phyloP scores from a whole-genome alignment of 1,284 basidiomycete genomes.

The Cryptococcus hybrid region DNA sequence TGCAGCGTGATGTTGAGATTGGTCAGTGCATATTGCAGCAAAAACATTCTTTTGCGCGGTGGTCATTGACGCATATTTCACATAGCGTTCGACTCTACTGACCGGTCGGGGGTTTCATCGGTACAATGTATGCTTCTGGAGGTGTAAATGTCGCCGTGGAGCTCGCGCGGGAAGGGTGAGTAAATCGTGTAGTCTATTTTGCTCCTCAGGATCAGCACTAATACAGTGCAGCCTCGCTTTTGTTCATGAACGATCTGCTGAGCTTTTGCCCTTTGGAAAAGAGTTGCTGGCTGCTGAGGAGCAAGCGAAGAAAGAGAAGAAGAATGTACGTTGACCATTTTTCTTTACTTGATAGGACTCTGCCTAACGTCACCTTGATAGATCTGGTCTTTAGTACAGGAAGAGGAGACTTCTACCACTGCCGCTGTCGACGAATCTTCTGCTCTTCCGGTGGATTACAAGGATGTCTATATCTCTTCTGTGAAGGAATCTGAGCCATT shows the following conservation, averaged over 20 bases:
- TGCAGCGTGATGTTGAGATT: constrained; percentile 95
- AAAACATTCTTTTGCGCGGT: constrained; percentile 1
- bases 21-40: constrained; percentile 31
- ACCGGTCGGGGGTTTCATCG: constrained; percentile 82
- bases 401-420: constrained; percentile 57
- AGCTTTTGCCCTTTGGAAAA: constrained; percentile 70
- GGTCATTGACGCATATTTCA: not conserved
- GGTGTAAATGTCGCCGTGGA: constrained; percentile 77
- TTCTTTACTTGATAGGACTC: not conserved
- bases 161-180: constrained; percentile 73
- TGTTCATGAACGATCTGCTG: constrained; percentile 85
- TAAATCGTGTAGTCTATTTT: not conserved
- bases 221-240: constrained; percentile 58
- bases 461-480: constrained; percentile 90
- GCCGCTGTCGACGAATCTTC: constrained; percentile 52
- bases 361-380: constrained; percentile 39
- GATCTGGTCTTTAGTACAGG: constrained; percentile 82
- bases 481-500: constrained; percentile 75
- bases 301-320: constrained; percentile 74
- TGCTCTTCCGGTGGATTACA: constrained; percentile 74
- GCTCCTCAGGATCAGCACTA: constrained; percentile 2
- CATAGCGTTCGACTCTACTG: constrained; percentile 71
- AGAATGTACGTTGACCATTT: constrained; percentile 60
- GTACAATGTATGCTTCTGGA: constrained; percentile 70
- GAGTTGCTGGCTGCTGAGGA: constrained; percentile 82